These are phyloP conservation scores for Wallacemonas sp. DNA, from an alignment of 208 protist genomes.

Conservation along the genomic window DNA sequence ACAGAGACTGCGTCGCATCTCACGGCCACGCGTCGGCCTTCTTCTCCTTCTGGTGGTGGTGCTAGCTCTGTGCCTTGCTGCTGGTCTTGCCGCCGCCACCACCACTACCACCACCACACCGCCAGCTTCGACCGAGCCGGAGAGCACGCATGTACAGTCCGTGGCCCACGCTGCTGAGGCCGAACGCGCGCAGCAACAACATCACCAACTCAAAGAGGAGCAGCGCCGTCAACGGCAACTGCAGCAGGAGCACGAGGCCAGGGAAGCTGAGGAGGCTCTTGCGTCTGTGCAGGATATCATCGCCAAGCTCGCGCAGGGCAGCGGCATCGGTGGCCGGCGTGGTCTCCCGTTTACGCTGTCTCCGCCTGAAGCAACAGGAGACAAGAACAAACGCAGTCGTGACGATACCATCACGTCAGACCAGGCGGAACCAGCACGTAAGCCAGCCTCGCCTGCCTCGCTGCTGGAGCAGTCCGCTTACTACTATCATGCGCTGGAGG, in stretches of 20 bases:
- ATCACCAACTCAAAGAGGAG: background rate
- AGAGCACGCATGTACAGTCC: too few species aligned
- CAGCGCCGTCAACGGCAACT: background rate
- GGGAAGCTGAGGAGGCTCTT: background rate
- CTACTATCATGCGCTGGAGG: constrained; percentile 62
- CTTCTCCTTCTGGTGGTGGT: too few species aligned
- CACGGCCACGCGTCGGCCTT: too few species aligned
- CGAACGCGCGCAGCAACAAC: background rate
- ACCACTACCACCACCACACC: too few species aligned
- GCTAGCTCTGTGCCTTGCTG: too few species aligned
- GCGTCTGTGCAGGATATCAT: constrained; percentile 1
- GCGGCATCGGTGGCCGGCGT: too few species aligned
- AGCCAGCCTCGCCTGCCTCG: constrained; percentile 13
- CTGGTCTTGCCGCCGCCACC: too few species aligned
- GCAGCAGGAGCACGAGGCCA: background rate
- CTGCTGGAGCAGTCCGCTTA: constrained; percentile 47
- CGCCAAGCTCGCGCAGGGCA: background rate
- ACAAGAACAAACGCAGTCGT: too few species aligned
- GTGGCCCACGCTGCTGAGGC: background rate
- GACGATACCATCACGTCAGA: too few species aligned
- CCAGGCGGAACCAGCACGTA: background rate
- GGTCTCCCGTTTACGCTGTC: background rate
- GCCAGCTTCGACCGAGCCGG: too few species aligned
- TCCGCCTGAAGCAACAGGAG: too few species aligned
- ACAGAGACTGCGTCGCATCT: too few species aligned